These are phyloP conservation scores for Paxillus involutus DNA, from an alignment of 768 basidiomycete species.

Conservation along the genomic window DNA sequence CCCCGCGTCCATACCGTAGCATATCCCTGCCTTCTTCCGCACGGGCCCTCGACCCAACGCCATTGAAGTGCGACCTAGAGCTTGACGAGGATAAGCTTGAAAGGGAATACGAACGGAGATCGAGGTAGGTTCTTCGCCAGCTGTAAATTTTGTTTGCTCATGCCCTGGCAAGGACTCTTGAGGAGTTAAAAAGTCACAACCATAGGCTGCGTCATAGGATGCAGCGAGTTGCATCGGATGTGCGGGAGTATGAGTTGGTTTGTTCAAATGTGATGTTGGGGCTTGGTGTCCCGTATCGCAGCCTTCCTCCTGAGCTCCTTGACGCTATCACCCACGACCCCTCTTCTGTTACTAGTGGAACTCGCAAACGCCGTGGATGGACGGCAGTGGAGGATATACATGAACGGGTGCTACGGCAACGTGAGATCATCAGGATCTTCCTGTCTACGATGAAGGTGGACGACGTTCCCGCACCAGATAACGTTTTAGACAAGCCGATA, in stretches of 20 bases:
- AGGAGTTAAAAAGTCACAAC: slow-evolving; percentile 60
- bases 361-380: slow-evolving; percentile 63
- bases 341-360: slow-evolving; percentile 67
- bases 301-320: slow-evolving; percentile 63
- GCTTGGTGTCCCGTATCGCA: slow-evolving; percentile 46
- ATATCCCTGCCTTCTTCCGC: slow-evolving; percentile 35
- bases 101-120: slow-evolving; percentile 53
- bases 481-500: slow-evolving; percentile 57
- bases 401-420: slow-evolving; percentile 59
- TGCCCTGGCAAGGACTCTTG: slow-evolving; percentile 48
- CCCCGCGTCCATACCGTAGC: slow-evolving; percentile 25
- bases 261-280: slow-evolving; percentile 51
- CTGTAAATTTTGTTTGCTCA: neutral
- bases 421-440: slow-evolving; percentile 51
- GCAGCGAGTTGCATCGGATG: slow-evolving; percentile 58
- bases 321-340: slow-evolving; percentile 80
- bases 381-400: slow-evolving; percentile 77
- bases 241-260: slow-evolving; percentile 65
- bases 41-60: slow-evolving; percentile 24
- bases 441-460: slow-evolving; percentile 26
- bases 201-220: slow-evolving; percentile 66
- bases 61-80: slow-evolving; percentile 36
- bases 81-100: slow-evolving; percentile 45
- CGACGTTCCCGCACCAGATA: slow-evolving; percentile 25
- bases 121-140: slow-evolving; percentile 15